Conservation (phyloP, 2,329 filamentous ascomycete species). For the Huntiella omanensis region DNA sequence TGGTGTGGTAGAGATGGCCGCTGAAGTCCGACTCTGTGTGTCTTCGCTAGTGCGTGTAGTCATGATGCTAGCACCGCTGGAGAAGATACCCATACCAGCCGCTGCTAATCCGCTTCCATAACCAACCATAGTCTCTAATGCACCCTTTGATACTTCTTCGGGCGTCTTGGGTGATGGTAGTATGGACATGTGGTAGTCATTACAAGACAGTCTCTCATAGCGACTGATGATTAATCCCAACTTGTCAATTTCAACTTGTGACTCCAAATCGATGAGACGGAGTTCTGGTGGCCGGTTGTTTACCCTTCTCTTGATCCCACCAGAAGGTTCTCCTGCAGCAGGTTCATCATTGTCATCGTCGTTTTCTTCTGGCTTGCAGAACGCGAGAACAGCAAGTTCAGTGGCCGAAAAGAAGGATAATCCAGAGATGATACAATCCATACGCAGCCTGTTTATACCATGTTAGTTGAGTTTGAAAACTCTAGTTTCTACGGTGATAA, state of each 20-base stretch:
- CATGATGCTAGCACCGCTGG: slow-evolving; percentile 57
- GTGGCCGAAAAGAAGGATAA: slow-evolving; percentile 91
- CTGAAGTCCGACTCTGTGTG: slow-evolving; percentile 17
- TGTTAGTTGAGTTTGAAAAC: slow-evolving; percentile 11
- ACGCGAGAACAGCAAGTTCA: slow-evolving; percentile 78
- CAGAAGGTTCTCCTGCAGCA: slow-evolving; percentile 33
- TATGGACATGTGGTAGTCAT: slow-evolving; percentile 80
- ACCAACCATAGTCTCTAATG: slow-evolving; percentile 57
- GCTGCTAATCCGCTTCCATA: slow-evolving; percentile 71
- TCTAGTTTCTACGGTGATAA: slow-evolving; percentile 13
- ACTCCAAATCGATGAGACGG: slow-evolving; percentile 72
- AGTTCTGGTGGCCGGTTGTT: slow-evolving; percentile 77
- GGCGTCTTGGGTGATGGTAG: slow-evolving; percentile 47
- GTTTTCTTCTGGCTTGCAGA: slow-evolving; percentile 58
- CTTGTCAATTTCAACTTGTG: slow-evolving; percentile 72
- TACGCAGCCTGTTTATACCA: slow-evolving; percentile 49
- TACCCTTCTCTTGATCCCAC: slow-evolving; percentile 44
- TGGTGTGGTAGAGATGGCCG: slow-evolving; percentile 18
- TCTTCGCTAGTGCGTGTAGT: slow-evolving; percentile 44
- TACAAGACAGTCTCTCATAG: slow-evolving; percentile 67
- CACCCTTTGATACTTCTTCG: slow-evolving; percentile 35
- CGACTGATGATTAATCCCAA: slow-evolving; percentile 73
- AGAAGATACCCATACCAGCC: slow-evolving; percentile 65
- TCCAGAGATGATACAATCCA: slow-evolving; percentile 94
- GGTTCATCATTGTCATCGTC: slow-evolving; percentile 25